These are phyloP conservation scores for Hortiboletus campestris DNA, from an alignment of 768 basidiomycete species.

Conservation along the genomic window DNA sequence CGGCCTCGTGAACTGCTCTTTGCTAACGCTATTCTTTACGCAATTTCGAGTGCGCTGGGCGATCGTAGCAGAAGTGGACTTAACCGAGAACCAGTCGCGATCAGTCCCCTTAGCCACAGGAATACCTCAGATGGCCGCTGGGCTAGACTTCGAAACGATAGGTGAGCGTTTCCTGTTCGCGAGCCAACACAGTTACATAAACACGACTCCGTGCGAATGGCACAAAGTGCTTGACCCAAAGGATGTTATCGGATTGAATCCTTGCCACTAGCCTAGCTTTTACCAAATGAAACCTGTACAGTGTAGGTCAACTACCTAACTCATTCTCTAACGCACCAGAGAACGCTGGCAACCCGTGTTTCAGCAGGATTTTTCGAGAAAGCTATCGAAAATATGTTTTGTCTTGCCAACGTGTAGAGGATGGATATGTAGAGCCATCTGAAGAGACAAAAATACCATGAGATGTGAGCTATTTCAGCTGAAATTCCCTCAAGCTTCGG, in stretches of 20 bases:
- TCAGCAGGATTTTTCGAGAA: background rate
- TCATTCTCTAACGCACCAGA: background rate
- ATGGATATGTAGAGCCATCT: background rate
- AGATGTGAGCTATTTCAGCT: background rate
- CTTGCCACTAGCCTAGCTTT: background rate
- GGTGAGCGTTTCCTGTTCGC: background rate
- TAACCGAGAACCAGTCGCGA: background rate
- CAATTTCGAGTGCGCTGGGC: background rate
- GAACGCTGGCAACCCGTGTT: background rate
- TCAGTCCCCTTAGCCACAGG: too few species aligned
- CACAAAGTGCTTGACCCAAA: slow-evolving; percentile 25
- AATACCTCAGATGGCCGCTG: background rate
- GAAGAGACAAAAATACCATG: background rate
- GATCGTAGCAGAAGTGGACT: background rate
- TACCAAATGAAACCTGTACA: background rate
- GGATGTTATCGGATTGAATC: slow-evolving; percentile 3
- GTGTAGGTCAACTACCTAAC: slow-evolving; percentile 2
- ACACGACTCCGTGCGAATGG: slow-evolving; percentile 11
- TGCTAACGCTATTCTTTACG: background rate
- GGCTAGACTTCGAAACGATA: slow-evolving; percentile 3
- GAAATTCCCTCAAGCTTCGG: background rate
- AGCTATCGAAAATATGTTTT: background rate
- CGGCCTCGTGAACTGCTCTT: slow-evolving; percentile 10
- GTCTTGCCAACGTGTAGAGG: background rate
- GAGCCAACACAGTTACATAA: background rate